Evolutionary conservation across 2,329 filamentous ascomycete species (phyloP).

Genomic region (Cercospora janseana): DNA sequence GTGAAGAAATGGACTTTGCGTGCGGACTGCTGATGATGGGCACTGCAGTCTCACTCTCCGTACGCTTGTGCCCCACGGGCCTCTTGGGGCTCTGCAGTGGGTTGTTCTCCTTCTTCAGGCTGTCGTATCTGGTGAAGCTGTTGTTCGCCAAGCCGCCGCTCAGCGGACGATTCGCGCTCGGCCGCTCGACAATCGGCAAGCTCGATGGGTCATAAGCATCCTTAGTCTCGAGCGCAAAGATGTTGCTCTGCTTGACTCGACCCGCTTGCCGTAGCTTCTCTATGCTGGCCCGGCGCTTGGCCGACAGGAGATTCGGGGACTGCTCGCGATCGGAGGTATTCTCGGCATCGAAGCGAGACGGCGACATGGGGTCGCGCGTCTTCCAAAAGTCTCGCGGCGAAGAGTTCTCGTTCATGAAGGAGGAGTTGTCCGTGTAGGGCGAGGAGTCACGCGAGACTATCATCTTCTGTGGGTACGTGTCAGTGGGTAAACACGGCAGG

Average conservation of each 20-base stretch:
- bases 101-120: slow-evolving; percentile 42
- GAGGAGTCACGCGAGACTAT: slow-evolving; percentile 72
- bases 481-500: slow-evolving; percentile 26
- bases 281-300: slow-evolving; percentile 79
- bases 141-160: slow-evolving; percentile 66
- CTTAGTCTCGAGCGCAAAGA: slow-evolving; percentile 89
- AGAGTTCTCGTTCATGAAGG: slow-evolving; percentile 24
- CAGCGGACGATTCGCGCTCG: slow-evolving; percentile 61
- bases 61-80: slow-evolving; percentile 40
- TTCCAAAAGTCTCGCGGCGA: slow-evolving; percentile 94
- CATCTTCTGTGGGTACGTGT: slow-evolving; percentile 57
- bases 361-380: slow-evolving; percentile 65
- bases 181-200: slow-evolving; percentile 75
- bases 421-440: slow-evolving; percentile 55
- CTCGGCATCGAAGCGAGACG: slow-evolving; percentile 62
- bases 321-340: slow-evolving; percentile 59
- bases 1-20: slow-evolving; percentile 27
- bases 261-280: slow-evolving; percentile 94
- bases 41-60: slow-evolving; percentile 61
- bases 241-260: slow-evolving; percentile 96
- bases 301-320: slow-evolving; percentile 60
- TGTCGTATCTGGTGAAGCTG: slow-evolving; percentile 61
- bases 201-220: slow-evolving; percentile 85
- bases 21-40: slow-evolving; percentile 55
- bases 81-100: slow-evolving; percentile 34